Percentiles rank a stretch among this genome's conserved stretches.
Conservation (phyloP, 2,329 filamentous ascomycete genomes). For the Fusarium globosum region DNA sequence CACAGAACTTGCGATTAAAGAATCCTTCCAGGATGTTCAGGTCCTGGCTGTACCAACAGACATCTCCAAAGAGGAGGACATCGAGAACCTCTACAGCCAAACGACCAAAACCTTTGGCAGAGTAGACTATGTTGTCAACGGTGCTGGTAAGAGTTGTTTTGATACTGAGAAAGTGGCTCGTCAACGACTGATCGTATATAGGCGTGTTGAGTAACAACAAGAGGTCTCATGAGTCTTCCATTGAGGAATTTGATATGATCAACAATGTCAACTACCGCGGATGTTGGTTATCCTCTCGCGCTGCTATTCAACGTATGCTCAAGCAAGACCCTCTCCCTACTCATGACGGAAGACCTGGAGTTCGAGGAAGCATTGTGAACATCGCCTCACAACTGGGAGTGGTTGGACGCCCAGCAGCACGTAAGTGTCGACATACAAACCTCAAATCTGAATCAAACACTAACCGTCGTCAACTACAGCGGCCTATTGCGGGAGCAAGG, state of each 20-base stretch:
- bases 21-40: background rate
- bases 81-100: background rate
- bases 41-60: constrained; percentile 7
- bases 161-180: no score
- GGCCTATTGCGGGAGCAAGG: constrained; percentile 68
- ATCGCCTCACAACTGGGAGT: constrained; percentile 64
- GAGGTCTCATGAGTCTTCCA: constrained; percentile 7
- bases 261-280: constrained; percentile 67
- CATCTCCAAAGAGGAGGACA: constrained; percentile 11
- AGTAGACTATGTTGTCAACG: constrained; percentile 23
- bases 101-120: background rate
- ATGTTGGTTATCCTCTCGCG: constrained; percentile 59
- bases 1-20: background rate
- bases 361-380: constrained; percentile 60
- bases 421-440: background rate
- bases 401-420: constrained; percentile 57
- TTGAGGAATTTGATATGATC: constrained; percentile 59
- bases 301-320: constrained; percentile 58
- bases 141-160: background rate
- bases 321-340: constrained; percentile 55
- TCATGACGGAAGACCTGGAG: constrained; percentile 42
- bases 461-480: constrained; percentile 47
- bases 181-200: background rate
- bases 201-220: constrained; percentile 17
- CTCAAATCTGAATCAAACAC: accelerated